Percentiles rank a stretch among this genome's conserved stretches.
Evolutionary conservation across 768 basidiomycete genomes (phyloP).

Genomic region (Mycena alexandri): DNA sequence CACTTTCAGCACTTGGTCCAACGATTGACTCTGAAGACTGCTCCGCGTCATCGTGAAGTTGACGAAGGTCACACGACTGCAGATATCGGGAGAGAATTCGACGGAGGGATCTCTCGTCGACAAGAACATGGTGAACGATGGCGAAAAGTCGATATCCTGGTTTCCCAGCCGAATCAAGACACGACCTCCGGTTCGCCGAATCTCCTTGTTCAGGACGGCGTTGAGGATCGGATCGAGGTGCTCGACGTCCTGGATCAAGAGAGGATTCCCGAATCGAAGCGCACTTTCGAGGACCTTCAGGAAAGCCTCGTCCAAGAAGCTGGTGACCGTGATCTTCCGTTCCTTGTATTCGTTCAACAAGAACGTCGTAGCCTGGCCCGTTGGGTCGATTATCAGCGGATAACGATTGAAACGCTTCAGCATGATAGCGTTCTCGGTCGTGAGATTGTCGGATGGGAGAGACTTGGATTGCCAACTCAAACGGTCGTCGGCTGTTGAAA

Average conservation of each 20-base stretch:
- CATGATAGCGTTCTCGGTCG: conserved; percentile 99
- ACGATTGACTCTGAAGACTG: conserved; percentile 97
- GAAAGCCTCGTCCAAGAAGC: conserved; percentile 99
- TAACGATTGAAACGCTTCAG: conserved; percentile 98
- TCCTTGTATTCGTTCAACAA: conserved; percentile 95
- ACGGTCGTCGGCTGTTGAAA: conserved; percentile 97
- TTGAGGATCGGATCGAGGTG: conserved; percentile 98
- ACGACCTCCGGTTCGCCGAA: conserved; percentile 95
- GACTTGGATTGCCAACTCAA: conserved; percentile 96
- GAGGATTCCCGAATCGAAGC: conserved; percentile 97
- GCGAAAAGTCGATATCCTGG: conserved; percentile 99
- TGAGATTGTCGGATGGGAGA: conserved; percentile 95
- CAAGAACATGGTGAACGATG: conserved; percentile 99
- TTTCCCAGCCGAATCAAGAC: conserved; percentile 96
- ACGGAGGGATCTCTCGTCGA: conserved; percentile 97
- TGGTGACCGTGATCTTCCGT: conserved; percentile 97
- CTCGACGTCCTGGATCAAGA: conserved; percentile 98
- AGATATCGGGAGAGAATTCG: conserved; percentile 98
- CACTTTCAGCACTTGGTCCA: conserved; percentile 96
- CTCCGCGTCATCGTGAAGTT: conserved; percentile 99
- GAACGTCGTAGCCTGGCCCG: conserved; percentile 96
- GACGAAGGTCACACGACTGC: conserved; percentile 95
- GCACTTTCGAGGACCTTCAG: conserved; percentile 98
- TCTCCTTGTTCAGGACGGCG: conserved; percentile 96
- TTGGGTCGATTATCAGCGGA: conserved; percentile 97